Evolutionary conservation across 2,329 filamentous ascomycete species (phyloP), one percentile per base, ranked within the genome.

Genomic region (Chrysoporthe deuterocubensis): DNA sequence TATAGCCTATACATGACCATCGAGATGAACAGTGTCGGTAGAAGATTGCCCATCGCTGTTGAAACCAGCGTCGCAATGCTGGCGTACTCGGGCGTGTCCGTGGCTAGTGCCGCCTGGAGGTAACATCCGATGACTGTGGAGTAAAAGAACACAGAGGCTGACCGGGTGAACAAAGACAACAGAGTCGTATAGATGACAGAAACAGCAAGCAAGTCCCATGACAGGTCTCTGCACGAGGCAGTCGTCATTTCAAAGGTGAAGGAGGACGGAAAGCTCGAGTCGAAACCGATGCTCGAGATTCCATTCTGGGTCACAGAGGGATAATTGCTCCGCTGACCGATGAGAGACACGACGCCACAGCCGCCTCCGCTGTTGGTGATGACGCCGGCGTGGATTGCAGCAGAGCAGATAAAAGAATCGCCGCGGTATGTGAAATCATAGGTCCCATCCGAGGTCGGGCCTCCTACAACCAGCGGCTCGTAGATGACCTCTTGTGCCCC

Each of bases 201-300:
- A n/a, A 92, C 85, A 32, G 83, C 88, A 6, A 93, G 84, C 2
- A 92, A 81, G 13, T 87, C 64, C 84, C 90, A 90, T 89, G 71
- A 61, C 56, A 69, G 67, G 16, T 69, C 67, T 42, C 86, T 84
- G 64, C 88, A 84, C 1, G 78, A 78, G 1, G 89, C 82, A 42
- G 43, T 40, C 1, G 68, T 66, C 34, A 84, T 81, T 5, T 88
- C 76, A 72, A 94, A 92, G 44, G 85, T 85, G 76, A 90, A 93
- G 0, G 90, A 87, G 65, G 88, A 88, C 1, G 91, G 91, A 73
- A 94, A 94, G 48, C 87, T 89, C 0, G 89, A 90, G 61, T 89
- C 85, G 73, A 94, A 93, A 2, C 77, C 82, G 64, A 88, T 83
- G 40, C 89, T 91, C 34, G 80, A 78, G 67, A 94, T 89, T 14